Base-by-base conservation (phyloP, 305 asterid species). In the Salvia sclarea region DNA sequence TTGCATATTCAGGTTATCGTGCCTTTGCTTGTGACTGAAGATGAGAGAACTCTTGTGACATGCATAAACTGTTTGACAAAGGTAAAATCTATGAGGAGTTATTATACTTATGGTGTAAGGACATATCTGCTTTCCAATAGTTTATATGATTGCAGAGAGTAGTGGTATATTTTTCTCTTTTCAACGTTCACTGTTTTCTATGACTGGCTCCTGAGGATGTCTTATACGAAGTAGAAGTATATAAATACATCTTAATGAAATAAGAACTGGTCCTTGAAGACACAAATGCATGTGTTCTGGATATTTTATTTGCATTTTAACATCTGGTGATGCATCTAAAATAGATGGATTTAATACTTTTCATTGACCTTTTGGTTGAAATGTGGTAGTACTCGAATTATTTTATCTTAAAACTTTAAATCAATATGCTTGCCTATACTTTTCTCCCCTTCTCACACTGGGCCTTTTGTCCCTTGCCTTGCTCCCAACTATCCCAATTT, bases 31-130 rank as follows among this genome's bases (percentile, higher is more conserved):
- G 96, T 85, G 58, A 89, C 97, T 9, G 99, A 91, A 80, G 99
- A 95, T 66, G 99, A 95, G 83, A 86, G 85, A 87, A 91, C 92
- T 75, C 96, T 95, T 40, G 97, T 94, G 72, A 89, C 96, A 30
- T 94, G 98, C 82, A 88, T 91, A 72, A 94, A 91, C 84, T 89
- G 98, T 83, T 81, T 95, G 82, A 95, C 99, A 63, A 95, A 95
- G 99, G 99, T 94, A 83, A 66, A 59, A 52, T 50, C 41, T 60
- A 48, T 30, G 37, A 17, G 61, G 52, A 52, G 25, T 66, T 43
- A 16, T 10, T 69, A 10, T 57, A 68, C 52, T 55, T 54, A 30
- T 14, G 21, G 22, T 61, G 59, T 59, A 35, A 63, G 30, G 53
- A 33, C n/a, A 9, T 41, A 66, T 63, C 56, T 13, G 14, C 49